Evolutionary conservation across 176 grass and related monocot species (phyloP).

Genomic region (Saccharum officinarum): DNA sequence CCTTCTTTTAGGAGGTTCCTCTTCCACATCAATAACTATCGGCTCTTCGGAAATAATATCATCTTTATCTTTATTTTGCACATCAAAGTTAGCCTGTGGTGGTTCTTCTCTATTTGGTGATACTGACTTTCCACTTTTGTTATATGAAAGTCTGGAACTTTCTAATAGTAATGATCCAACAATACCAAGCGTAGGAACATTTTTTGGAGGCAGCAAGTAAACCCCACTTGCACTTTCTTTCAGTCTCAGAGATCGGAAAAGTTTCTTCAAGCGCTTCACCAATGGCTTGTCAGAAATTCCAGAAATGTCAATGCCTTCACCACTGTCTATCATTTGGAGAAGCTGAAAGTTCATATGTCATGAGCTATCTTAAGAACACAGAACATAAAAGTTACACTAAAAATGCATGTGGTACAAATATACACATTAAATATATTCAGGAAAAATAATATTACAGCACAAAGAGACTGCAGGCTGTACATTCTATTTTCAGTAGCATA

Average conservation of each 20-base stretch:
- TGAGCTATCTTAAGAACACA: background rate
- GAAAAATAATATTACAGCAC: background rate
- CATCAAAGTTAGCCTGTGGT: conserved; percentile 33
- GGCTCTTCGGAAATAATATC: conserved; percentile 22
- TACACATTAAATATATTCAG: background rate
- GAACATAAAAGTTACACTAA: background rate
- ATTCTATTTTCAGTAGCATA: conserved; percentile 1
- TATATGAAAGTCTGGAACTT: conserved; percentile 29
- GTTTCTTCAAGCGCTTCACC: conserved; percentile 70
- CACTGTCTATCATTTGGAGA: conserved; percentile 95
- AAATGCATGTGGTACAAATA: background rate
- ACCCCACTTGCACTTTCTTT: conserved; percentile 65
- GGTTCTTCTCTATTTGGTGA: conserved; percentile 29
- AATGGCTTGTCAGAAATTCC: conserved; percentile 80
- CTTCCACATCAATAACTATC: conserved; percentile 30
- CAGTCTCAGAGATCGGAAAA: conserved; percentile 77
- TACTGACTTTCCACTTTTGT: conserved; percentile 18
- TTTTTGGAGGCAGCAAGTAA: conserved; percentile 68
- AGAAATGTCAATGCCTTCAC: conserved; percentile 83
- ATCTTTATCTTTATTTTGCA: conserved; percentile 44
- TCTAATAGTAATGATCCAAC: conserved; percentile 45
- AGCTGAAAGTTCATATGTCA: conserved; percentile 53
- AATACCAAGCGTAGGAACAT: conserved; percentile 63
- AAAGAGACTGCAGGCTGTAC: background rate
- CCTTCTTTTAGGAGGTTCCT: conserved; percentile 66